phyloP scores from a whole-genome alignment of 352 stramenopile genomes.

The Globisporangium barbulae region DNA sequence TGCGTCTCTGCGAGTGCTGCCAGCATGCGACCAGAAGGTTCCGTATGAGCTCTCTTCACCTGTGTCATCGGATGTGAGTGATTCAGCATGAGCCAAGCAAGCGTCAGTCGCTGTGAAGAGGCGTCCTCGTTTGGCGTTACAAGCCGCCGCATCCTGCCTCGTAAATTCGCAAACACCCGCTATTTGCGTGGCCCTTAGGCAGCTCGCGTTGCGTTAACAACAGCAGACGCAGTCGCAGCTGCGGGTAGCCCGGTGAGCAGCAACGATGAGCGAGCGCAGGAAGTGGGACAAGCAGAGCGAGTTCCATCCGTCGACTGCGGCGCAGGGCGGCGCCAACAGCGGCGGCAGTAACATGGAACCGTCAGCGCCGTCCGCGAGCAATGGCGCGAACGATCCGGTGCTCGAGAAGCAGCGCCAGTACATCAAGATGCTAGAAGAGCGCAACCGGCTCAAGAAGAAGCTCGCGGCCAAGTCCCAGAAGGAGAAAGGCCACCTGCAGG shows the following conservation, averaged over 20 bases:
- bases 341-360: not conserved
- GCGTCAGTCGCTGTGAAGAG: not conserved
- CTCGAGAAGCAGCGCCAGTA: slow-evolving; percentile 80
- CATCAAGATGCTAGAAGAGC: slow-evolving; percentile 81
- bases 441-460: slow-evolving; percentile 80
- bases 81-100: not conserved
- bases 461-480: slow-evolving; percentile 55
- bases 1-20: too few species aligned
- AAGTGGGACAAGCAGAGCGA: slow-evolving; percentile 48
- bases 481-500: slow-evolving; percentile 46
- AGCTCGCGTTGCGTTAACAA: not conserved
- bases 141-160: not conserved
- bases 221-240: not conserved
- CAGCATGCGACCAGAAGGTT: too few species aligned
- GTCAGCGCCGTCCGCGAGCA: not conserved
- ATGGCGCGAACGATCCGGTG: slow-evolving; percentile 35
- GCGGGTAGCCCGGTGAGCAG: not conserved
- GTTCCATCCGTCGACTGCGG: slow-evolving; percentile 9
- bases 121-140: not conserved
- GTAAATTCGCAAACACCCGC: not conserved
- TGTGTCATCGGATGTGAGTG: too few species aligned
- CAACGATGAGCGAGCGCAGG: slow-evolving; percentile 36
- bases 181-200: not conserved
- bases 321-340: not conserved
- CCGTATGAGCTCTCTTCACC: too few species aligned